These are phyloP conservation scores for Lumnitzera racemosa DNA, from an alignment of 345 rosid genomes.

Conservation along the genomic window DNA sequence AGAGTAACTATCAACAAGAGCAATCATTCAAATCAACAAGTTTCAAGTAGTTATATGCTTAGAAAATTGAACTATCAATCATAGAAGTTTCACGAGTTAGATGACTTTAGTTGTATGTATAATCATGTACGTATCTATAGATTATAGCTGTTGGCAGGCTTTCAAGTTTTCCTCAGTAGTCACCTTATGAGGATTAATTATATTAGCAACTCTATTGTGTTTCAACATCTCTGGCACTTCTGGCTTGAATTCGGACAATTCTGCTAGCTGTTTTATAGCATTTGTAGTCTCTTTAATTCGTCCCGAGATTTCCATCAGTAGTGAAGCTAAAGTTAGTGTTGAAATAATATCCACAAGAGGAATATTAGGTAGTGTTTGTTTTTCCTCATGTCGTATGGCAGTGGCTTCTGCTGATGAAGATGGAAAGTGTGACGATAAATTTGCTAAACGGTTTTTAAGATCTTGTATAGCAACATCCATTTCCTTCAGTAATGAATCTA, in stretches of 20 bases:
- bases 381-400: constrained; percentile 1
- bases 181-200: too few relatives aligned
- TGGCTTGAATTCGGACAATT: constrained; percentile 20
- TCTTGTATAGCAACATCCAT: constrained; percentile 27
- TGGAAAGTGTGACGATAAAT: constrained; percentile 7
- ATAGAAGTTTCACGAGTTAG: too few relatives aligned
- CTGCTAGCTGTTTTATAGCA: constrained; percentile 25
- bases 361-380: background rate
- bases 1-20: too few relatives aligned
- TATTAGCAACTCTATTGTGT: constrained; percentile 10
- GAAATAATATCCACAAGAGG: constrained; percentile 29
- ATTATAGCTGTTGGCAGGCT: too few relatives aligned
- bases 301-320: constrained; percentile 27
- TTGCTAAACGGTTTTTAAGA: constrained; percentile 25
- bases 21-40: too few relatives aligned
- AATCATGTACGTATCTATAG: too few relatives aligned
- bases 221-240: constrained; percentile 11
- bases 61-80: too few relatives aligned
- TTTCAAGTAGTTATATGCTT: too few relatives aligned
- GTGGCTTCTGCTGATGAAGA: constrained; percentile 5
- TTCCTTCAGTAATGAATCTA: constrained; percentile 22
- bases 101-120: too few relatives aligned
- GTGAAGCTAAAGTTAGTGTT: constrained; percentile 21
- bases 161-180: too few relatives aligned
- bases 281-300: constrained; percentile 23